Evolutionary conservation across 2,329 filamentous ascomycete species (phyloP).

Genomic region (Fusarium sp.): DNA sequence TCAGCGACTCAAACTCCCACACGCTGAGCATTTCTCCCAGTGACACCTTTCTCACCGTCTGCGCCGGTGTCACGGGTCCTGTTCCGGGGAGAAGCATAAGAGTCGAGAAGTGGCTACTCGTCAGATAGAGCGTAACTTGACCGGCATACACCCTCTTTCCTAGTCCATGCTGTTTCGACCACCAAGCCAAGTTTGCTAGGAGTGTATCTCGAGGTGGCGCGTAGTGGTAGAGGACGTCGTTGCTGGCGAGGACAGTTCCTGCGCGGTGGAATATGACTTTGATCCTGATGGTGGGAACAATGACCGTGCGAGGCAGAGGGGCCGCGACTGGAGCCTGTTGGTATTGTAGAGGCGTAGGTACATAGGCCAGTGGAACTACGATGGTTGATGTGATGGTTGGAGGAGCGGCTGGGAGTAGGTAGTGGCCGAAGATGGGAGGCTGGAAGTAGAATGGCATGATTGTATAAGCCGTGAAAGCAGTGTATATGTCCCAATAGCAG

Average conservation of each 20-base stretch:
- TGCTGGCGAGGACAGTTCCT: slow-evolving; percentile 24
- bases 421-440: slow-evolving; percentile 39
- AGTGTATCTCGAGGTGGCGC: slow-evolving; percentile 30
- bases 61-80: slow-evolving; percentile 26
- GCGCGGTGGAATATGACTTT: slow-evolving; percentile 37
- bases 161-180: slow-evolving; percentile 23
- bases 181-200: slow-evolving; percentile 26
- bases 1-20: slow-evolving; percentile 42
- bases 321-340: not conserved
- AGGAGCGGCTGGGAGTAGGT: not conserved
- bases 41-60: slow-evolving; percentile 48
- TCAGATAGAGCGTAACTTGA: slow-evolving; percentile 33
- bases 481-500: not conserved
- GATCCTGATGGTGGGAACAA: slow-evolving; percentile 18
- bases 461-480: not conserved
- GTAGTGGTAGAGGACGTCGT: slow-evolving; percentile 29
- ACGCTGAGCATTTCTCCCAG: slow-evolving; percentile 42
- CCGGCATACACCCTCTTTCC: slow-evolving; percentile 24
- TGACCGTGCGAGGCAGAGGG: not conserved
- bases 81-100: slow-evolving; percentile 14
- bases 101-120: slow-evolving; percentile 13
- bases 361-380: not conserved
- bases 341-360: not conserved
- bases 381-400: not conserved
- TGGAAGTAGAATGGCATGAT: slow-evolving; percentile 45